phyloP scores from a whole-genome alignment of 352 stramenopile species.

The Peronospora destructor region DNA sequence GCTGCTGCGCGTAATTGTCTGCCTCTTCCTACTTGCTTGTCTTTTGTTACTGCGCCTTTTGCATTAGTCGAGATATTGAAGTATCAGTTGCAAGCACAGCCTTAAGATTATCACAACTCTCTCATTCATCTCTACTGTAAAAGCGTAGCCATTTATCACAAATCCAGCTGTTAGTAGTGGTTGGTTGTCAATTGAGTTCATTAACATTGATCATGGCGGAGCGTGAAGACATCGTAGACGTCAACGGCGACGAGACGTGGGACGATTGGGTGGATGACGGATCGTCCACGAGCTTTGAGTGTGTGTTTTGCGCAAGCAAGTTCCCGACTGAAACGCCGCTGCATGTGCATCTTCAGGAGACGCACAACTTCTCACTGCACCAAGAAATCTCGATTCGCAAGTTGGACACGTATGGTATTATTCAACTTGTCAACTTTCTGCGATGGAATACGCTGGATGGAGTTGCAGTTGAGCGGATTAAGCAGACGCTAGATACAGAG shows the following conservation, averaged over 20 bases:
- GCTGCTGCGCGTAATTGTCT: constrained; percentile 54
- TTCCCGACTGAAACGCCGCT: constrained; percentile 43
- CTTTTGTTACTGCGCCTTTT: constrained; percentile 4
- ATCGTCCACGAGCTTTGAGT: constrained; percentile 42
- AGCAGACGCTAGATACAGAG: constrained; percentile 37
- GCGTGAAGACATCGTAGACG: constrained; percentile 16
- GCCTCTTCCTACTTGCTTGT: constrained; percentile 7
- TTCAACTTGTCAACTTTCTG: constrained; percentile 75
- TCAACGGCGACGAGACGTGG: constrained; percentile 56
- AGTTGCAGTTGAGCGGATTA: constrained; percentile 31
- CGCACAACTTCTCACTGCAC: constrained; percentile 59
- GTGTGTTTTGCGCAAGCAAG: constrained; percentile 60
- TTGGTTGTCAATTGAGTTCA: constrained; percentile 12
- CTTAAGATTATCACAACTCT: constrained; percentile 21
- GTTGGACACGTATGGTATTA: constrained; percentile 74
- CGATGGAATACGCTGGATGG: constrained; percentile 41
- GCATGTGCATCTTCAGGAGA: constrained; percentile 46
- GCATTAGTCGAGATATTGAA: constrained; percentile 1
- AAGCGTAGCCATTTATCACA: constrained; percentile 24
- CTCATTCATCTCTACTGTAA: constrained; percentile 1
- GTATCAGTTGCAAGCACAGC: not conserved
- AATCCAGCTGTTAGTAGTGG: constrained; percentile 7
- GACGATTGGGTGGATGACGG: constrained; percentile 82
- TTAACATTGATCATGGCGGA: constrained; percentile 1
- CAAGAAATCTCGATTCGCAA: constrained; percentile 40